Evolutionary conservation across 164 flowering plant genomes (phyloP), one percentile per base, ranked within the genome.

Genomic region (Berberis thunbergii): DNA sequence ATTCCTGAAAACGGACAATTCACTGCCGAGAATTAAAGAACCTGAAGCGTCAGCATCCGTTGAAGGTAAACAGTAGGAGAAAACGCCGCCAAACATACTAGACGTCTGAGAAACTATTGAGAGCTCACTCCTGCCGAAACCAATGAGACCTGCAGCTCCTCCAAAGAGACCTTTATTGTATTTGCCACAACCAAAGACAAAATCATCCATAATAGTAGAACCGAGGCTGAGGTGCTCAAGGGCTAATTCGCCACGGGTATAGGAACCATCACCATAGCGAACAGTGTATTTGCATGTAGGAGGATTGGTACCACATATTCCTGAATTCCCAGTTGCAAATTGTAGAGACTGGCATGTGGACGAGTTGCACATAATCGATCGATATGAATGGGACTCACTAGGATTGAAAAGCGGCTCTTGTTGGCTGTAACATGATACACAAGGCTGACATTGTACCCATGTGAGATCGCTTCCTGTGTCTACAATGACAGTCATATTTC

Each of bases 391-490:
- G 2, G 98, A 92, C 0, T 44, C 4, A 6, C 78, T 52, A 2
- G 98, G 88, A 64, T 86, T 69, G 71, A 83, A 89, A 26, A 92
- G 63, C 4, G 96, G 89, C 41, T 81, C 93, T 64, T 77, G 80
- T 65, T 91, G 98, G 60, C 64, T 67, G 59, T 89, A 87, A 64
- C 96, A 91, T 3, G 59, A 69, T 57, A 45, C 72, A 69, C 98
- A 91, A 8, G 98, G 98, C 38, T 77, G 73, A 74, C 98, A 92
- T 73, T 92, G 98, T 45, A 86, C 81, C 98, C 98, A 92, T 7
- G 95, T 89, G 11, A 92, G 70, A 48, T 89, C 95, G 49, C 95
- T 87, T 45, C 98, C 96, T 0, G 98, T 92, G 73, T 92, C 98
- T 1, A 89, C 80, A n/a, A 87, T 83, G 40, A 89, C 79, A 1